Conservation (phyloP, 768 basidiomycete species). For the Paxillus ammoniavirescens region DNA sequence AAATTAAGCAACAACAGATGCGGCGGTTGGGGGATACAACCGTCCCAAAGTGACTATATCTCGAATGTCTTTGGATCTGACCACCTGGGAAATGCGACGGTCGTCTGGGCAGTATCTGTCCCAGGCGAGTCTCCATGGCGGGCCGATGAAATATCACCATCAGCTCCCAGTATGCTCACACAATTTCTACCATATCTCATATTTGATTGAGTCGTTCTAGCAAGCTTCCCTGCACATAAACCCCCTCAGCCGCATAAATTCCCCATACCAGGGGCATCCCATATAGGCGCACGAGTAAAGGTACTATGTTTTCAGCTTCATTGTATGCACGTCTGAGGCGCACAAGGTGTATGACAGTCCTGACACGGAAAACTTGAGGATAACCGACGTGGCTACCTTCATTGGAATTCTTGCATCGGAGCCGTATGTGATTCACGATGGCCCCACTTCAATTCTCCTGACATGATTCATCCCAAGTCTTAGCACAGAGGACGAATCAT, state of each 20-base stretch:
- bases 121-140: conserved; percentile 70
- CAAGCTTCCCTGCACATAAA: conserved; percentile 23
- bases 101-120: conserved; percentile 73
- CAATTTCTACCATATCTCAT: background rate
- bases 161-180: conserved; percentile 16
- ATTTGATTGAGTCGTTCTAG: conserved; percentile 10
- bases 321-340: conserved; percentile 1
- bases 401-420: conserved; percentile 73
- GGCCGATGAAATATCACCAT: conserved; percentile 28
- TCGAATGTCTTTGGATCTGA: conserved; percentile 38
- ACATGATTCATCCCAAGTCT: conserved; percentile 31
- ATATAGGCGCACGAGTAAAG: conserved; percentile 75
- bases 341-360: conserved; percentile 57
- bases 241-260: conserved; percentile 56
- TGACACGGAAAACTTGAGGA: conserved; percentile 45
- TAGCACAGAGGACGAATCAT: conserved; percentile 37
- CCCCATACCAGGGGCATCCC: conserved; percentile 50
- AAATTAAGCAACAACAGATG: conserved; percentile 39
- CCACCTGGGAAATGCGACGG: conserved; percentile 57
- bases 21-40: conserved; percentile 74
- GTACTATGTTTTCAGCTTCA: conserved; percentile 29
- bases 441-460: background rate
- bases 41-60: conserved; percentile 25
- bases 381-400: conserved; percentile 65
- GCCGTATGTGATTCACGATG: conserved; percentile 43